A percentile compares a stretch with the other conserved stretches of the same genome.
These are phyloP conservation scores for Sporothrix brunneoviolacea DNA, from an alignment of 2,329 filamentous ascomycete species.

Conservation along the genomic window DNA sequence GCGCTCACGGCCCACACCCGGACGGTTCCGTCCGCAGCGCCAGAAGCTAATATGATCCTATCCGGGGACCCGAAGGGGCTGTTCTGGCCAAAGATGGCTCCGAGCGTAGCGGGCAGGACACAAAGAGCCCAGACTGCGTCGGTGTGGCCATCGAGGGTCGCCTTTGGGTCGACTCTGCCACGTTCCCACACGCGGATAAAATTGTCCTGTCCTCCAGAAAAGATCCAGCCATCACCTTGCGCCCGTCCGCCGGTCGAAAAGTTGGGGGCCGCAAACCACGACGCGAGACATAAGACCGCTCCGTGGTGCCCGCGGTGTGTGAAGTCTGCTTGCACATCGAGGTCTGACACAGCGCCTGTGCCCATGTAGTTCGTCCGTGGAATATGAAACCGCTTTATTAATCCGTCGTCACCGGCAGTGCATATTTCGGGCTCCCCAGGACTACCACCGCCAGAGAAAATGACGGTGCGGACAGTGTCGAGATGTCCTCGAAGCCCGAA, in stretches of 20 bases:
- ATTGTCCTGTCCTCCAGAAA: constrained; percentile 91
- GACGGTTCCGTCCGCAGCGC: constrained; percentile 82
- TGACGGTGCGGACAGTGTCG: constrained; percentile 87
- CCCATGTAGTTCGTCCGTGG: constrained; percentile 59
- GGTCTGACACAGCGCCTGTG: constrained; percentile 52
- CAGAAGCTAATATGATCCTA: constrained; percentile 82
- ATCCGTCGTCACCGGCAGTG: constrained; percentile 89
- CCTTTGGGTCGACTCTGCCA: constrained; percentile 89
- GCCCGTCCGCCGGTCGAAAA: constrained; percentile 85
- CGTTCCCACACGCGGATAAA: constrained; percentile 94
- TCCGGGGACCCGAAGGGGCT: constrained; percentile 74
- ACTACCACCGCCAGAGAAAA: constrained; percentile 94
- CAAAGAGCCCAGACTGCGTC: constrained; percentile 96
- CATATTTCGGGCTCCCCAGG: constrained; percentile 95
- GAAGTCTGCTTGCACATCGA: constrained; percentile 89
- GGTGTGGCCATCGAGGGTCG: constrained; percentile 86
- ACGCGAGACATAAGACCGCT: constrained; percentile 76
- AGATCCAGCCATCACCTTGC: constrained; percentile 94
- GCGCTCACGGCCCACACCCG: constrained; percentile 93
- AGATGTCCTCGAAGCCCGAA: constrained; percentile 90
- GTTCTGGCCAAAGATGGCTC: constrained; percentile 69
- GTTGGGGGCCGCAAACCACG: constrained; percentile 79
- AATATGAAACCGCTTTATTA: constrained; percentile 95
- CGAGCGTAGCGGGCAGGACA: constrained; percentile 77
- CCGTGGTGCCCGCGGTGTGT: constrained; percentile 93